These are phyloP conservation scores for Xylariaceae sp. DNA, from an alignment of 2,329 filamentous ascomycete genomes.

Conservation along the genomic window DNA sequence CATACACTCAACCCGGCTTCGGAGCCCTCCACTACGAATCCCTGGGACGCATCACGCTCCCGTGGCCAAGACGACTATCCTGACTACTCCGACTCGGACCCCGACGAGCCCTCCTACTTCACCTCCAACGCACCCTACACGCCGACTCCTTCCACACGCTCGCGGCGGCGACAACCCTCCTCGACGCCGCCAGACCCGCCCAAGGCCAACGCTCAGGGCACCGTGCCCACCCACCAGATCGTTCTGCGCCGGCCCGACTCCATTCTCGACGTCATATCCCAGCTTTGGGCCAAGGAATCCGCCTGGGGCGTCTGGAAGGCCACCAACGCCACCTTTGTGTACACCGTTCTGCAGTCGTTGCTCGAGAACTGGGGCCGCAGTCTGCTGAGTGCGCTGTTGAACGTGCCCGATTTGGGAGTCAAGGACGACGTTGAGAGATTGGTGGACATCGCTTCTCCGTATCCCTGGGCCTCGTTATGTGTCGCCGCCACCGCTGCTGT, in stretches of 20 bases:
- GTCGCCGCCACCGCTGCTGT: conserved; percentile 63
- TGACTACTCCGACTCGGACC: conserved; percentile 62
- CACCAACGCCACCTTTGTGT: conserved; percentile 88
- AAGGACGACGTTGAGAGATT: conserved; percentile 75
- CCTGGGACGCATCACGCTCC: not conserved
- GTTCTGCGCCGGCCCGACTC: conserved; percentile 72
- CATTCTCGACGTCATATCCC: conserved; percentile 78
- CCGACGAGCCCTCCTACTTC: conserved; percentile 82
- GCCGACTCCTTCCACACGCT: conserved; percentile 44
- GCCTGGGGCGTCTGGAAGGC: conserved; percentile 93
- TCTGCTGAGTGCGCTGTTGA: conserved; percentile 83
- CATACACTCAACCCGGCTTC: not conserved
- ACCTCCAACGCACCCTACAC: conserved; percentile 60
- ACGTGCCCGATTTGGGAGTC: conserved; percentile 78
- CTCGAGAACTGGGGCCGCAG: conserved; percentile 90
- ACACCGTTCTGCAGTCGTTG: conserved; percentile 79
- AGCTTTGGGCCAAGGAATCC: conserved; percentile 85
- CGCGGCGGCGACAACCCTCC: conserved; percentile 30
- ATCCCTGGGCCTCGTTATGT: conserved; percentile 74
- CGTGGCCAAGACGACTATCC: conserved; percentile 24
- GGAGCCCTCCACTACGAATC: conserved; percentile 9
- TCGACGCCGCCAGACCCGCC: conserved; percentile 32
- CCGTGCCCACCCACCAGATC: conserved; percentile 56
- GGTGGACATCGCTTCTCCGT: conserved; percentile 68
- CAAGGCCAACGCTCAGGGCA: conserved; percentile 32